These are phyloP conservation scores for Fusarium ambrosium DNA, from an alignment of 2,329 filamentous ascomycete species.

Conservation along the genomic window DNA sequence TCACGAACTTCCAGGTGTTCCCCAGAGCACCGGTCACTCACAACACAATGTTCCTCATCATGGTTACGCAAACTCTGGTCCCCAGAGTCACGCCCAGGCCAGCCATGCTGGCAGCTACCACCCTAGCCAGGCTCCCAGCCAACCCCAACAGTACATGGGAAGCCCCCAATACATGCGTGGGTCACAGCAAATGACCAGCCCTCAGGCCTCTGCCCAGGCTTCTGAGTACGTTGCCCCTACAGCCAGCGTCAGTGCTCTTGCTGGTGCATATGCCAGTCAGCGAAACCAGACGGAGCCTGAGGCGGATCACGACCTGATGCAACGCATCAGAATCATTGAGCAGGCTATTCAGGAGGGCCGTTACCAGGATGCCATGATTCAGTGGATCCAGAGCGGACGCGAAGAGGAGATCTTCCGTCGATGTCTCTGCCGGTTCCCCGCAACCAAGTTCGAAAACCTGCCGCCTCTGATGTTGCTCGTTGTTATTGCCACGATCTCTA, in stretches of 20 bases:
- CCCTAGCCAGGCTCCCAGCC: slow-evolving; percentile 51
- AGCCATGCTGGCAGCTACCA: slow-evolving; percentile 53
- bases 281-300: slow-evolving; percentile 53
- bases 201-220: slow-evolving; percentile 50
- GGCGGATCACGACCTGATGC: slow-evolving; percentile 65
- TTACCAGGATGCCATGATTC: slow-evolving; percentile 73
- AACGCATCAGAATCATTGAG: slow-evolving; percentile 71
- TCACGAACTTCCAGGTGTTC: slow-evolving; percentile 57
- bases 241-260: slow-evolving; percentile 52
- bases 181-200: slow-evolving; percentile 50
- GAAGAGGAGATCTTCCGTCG: slow-evolving; percentile 73
- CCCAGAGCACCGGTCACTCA: slow-evolving; percentile 38
- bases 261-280: slow-evolving; percentile 53
- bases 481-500: slow-evolving; percentile 73
- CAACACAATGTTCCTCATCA: slow-evolving; percentile 47
- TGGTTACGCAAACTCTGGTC: slow-evolving; percentile 47
- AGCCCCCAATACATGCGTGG: slow-evolving; percentile 56
- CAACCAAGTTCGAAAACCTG: slow-evolving; percentile 64
- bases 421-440: slow-evolving; percentile 55
- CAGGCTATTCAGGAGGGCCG: slow-evolving; percentile 71
- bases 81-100: slow-evolving; percentile 39
- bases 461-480: slow-evolving; percentile 74
- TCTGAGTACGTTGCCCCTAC: slow-evolving; percentile 52
- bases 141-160: slow-evolving; percentile 51
- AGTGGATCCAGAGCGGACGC: slow-evolving; percentile 75